Base-by-base conservation (phyloP, 371 early-diverging fungal species). In the Mortierella sp. region DNA sequence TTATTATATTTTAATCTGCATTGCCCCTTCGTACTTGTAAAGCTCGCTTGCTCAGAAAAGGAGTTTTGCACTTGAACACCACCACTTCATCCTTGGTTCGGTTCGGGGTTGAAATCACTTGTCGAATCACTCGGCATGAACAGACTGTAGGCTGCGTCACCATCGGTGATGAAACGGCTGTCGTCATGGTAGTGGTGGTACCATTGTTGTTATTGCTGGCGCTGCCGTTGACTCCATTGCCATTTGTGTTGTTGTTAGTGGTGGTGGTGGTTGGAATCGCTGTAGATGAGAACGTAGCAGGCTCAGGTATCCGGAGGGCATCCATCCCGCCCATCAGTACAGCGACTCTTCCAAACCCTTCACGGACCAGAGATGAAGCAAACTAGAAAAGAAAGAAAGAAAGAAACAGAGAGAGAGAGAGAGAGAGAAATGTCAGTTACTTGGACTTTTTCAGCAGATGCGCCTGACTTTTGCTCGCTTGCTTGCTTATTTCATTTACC, bases 261-360 rank as follows among this genome's bases (percentile, higher is more conserved):
- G 57, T 45, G 7, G 60, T 11, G 11, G 52, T 18, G 1, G 52
- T 26, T 25, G 51, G 18, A 1, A n/a, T n/a, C n/a, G n/a, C n/a
- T n/a, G 21, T 4, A 21, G 53, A 53, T 26, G 53, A 53, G 2
- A 21, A 14, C 21, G 9, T 21, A 53, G 37, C 37, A 37, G 50
- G 30, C 6, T 72, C 68, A 9, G 70, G 46, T 23, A 77, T 67
- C 18, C 84, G 77, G 26, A 87, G 79, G 3, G 89, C 89, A 21
- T 86, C 85, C 15, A 88, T 83, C 0, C 91, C 89, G 5, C 90
- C 91, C 62, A 88, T 85, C 48, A 91, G 67, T 0, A 88, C 69
- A 4, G 86, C 86, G 15, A 85, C 87, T 37, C 89, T 71, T 2
- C 84, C 61, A 56, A 91, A 88, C 4, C 80, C 66, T 21, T 63